Conservation (phyloP, 257 asterid genomes). For the Nicotiana benthamiana region DNA sequence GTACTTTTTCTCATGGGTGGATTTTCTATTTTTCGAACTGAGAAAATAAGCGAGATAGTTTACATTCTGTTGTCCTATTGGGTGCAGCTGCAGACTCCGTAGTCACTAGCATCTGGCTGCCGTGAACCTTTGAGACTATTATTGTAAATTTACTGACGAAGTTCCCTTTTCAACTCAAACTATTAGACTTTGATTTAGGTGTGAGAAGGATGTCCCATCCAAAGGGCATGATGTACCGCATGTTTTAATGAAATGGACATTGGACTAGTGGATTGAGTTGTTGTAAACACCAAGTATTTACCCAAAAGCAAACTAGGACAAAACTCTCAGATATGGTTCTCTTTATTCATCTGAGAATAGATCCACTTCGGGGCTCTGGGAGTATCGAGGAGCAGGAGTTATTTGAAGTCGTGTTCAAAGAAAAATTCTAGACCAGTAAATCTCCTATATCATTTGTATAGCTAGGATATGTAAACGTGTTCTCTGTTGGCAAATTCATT, state of each 20-base stretch:
- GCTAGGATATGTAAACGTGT: not conserved
- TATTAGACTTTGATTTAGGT: not conserved
- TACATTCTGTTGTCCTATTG: no score
- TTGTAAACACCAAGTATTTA: not conserved
- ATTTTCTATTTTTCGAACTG: no score
- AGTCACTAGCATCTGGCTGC: no score
- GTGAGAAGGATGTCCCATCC: not conserved
- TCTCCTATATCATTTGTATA: not conserved
- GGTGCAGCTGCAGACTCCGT: no score
- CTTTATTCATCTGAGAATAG: not conserved
- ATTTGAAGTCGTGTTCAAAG: not conserved
- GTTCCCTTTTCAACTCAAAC: not conserved
- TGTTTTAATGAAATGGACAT: not conserved
- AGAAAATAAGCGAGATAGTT: no score
- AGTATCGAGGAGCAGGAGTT: not conserved
- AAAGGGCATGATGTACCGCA: not conserved
- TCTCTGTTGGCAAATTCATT: not conserved
- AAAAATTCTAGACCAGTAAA: not conserved
- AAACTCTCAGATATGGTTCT: not conserved
- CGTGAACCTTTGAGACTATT: no score
- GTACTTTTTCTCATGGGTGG: no score
- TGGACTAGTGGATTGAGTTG: not conserved
- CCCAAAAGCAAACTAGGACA: not conserved
- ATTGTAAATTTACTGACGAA: no score
- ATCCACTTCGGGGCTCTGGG: not conserved